A percentile compares a stretch with the other conserved stretches of the same genome.
phyloP scores from a whole-genome alignment of 2,329 filamentous ascomycete genomes.

The Colletotrichum neosansevieriae region DNA sequence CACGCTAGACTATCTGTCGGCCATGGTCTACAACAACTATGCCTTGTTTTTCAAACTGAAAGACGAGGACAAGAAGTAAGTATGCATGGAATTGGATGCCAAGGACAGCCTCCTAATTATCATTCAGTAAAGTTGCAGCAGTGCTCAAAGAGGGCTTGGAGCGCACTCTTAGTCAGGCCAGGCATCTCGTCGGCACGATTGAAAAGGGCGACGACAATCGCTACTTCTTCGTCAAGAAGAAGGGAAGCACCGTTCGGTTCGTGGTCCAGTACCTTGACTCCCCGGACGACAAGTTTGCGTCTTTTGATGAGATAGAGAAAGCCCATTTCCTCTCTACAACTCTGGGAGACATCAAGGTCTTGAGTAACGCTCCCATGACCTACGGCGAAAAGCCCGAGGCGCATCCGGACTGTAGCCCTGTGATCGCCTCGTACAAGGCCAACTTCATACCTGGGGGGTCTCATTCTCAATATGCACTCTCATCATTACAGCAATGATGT shows the following conservation, averaged over 20 bases:
- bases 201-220: constrained; percentile 51
- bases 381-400: constrained; percentile 56
- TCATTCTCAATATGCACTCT: constrained; percentile 56
- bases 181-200: constrained; percentile 54
- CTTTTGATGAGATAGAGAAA: constrained; percentile 53
- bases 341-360: constrained; percentile 50
- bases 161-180: constrained; percentile 50
- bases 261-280: constrained; percentile 53
- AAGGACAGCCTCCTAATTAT: not conserved
- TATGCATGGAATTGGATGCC: not conserved
- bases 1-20: constrained; percentile 52
- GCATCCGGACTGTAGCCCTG: constrained; percentile 49
- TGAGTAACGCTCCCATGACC: constrained; percentile 53
- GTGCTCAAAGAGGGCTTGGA: constrained; percentile 52
- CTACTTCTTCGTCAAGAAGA: constrained; percentile 52
- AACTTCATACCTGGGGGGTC: constrained; percentile 57
- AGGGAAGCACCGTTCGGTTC: constrained; percentile 50
- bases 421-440: constrained; percentile 53
- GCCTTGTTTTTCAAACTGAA: constrained; percentile 53
- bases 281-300: constrained; percentile 37
- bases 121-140: constrained; percentile 38
- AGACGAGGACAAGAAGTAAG: constrained; percentile 46
- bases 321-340: constrained; percentile 49
- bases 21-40: constrained; percentile 52
- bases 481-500: constrained; percentile 59